Conservation (phyloP, 805 yeast genomes). For the Middelhovenomyces tepae region DNA sequence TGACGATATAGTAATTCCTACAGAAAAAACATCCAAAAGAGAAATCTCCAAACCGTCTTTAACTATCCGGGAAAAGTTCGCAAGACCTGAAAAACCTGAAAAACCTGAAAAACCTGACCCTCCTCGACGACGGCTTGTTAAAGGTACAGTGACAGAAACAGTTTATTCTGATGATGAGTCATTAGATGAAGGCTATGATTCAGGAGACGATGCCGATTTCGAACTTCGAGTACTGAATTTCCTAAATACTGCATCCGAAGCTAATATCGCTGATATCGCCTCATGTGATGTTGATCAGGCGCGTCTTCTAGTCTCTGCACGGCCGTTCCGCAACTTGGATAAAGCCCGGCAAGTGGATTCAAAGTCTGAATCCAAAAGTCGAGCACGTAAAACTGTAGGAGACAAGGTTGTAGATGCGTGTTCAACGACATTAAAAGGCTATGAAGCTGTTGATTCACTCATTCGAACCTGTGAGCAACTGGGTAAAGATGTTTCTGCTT, state of each 20-base stretch:
- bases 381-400: slow-evolving; percentile 50
- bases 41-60: slow-evolving; percentile 22
- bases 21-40: slow-evolving; percentile 20
- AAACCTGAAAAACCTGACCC: slow-evolving; percentile 9
- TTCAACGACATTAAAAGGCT: slow-evolving; percentile 67
- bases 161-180: slow-evolving; percentile 37
- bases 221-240: slow-evolving; percentile 66
- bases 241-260: slow-evolving; percentile 64
- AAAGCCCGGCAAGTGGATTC: slow-evolving; percentile 47
- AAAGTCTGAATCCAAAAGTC: slow-evolving; percentile 33
- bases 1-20: slow-evolving; percentile 3
- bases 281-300: slow-evolving; percentile 63
- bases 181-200: slow-evolving; percentile 36
- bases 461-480: slow-evolving; percentile 73
- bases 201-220: slow-evolving; percentile 39
- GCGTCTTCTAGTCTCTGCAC: slow-evolving; percentile 45
- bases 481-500: slow-evolving; percentile 60
- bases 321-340: slow-evolving; percentile 62
- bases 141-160: slow-evolving; percentile 8
- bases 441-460: slow-evolving; percentile 89
- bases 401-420: slow-evolving; percentile 66
- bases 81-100: slow-evolving; percentile 5
- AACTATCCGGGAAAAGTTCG: slow-evolving; percentile 31
- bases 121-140: slow-evolving; percentile 6
- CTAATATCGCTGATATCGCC: slow-evolving; percentile 75